Conservation (phyloP, 2,329 filamentous ascomycete genomes). For the Aureobasidium sp. region DNA sequence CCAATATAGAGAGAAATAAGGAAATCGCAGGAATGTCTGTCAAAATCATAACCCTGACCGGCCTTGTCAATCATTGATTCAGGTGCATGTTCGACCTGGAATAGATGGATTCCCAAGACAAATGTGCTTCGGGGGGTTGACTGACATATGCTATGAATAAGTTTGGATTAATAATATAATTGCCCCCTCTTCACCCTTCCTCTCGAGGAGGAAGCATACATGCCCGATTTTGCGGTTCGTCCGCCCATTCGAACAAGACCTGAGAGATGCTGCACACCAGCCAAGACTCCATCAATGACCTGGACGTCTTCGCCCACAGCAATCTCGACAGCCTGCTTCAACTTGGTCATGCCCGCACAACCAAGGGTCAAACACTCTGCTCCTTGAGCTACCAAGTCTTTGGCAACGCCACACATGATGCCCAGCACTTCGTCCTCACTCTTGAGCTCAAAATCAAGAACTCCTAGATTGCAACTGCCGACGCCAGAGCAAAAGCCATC, state of each 20-base stretch:
- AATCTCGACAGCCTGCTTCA: conserved; percentile 41
- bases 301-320: conserved; percentile 41
- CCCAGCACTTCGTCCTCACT: conserved; percentile 34
- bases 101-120: no score
- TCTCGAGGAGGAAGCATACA: conserved; percentile 35
- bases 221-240: conserved; percentile 40
- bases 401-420: conserved; percentile 35
- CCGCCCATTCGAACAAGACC: conserved; percentile 41
- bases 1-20: no score
- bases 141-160: no score
- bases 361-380: conserved; percentile 41
- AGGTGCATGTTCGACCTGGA: no score
- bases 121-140: no score
- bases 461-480: conserved; percentile 36
- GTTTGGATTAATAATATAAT: conserved; percentile 33
- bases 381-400: conserved; percentile 34
- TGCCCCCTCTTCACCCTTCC: conserved; percentile 36
- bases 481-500: conserved; percentile 38
- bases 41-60: no score
- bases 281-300: conserved; percentile 47
- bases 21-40: no score
- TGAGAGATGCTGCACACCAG: conserved; percentile 41
- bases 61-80: no score
- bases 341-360: conserved; percentile 45
- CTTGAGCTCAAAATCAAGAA: conserved; percentile 39